A percentile compares a stretch with the other conserved stretches of the same genome.
phyloP scores from a whole-genome alignment of 257 asterid species.

The Coffea eugenioides region DNA sequence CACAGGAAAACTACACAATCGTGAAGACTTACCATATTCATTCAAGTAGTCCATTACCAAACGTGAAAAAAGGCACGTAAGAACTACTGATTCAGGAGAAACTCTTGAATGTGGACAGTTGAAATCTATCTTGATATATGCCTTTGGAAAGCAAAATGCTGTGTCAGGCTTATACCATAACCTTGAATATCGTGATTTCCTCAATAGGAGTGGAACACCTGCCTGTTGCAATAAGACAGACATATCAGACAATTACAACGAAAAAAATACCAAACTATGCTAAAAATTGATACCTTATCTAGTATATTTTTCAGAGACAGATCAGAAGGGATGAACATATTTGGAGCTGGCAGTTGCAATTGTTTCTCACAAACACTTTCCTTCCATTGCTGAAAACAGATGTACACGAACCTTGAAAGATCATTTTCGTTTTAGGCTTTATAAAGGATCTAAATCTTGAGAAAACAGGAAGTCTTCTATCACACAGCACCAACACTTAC shows the following conservation, averaged over 20 bases:
- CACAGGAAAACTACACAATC: no score
- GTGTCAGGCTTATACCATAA: conserved; percentile 97
- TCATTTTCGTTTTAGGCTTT: neutral
- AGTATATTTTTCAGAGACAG: conserved; percentile 64
- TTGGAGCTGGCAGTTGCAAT: conserved; percentile 74
- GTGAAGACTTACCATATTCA: conserved; percentile 40
- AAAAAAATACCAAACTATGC: conserved; percentile 15
- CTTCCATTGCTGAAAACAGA: conserved; percentile 67
- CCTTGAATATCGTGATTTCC: conserved; percentile 78
- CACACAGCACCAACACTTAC: conserved; percentile 34
- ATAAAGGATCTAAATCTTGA: neutral
- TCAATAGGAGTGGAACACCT: conserved; percentile 60
- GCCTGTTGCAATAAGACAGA: conserved; percentile 42
- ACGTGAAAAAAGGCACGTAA: conserved; percentile 81
- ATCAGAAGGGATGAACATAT: conserved; percentile 91
- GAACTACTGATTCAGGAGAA: conserved; percentile 86
- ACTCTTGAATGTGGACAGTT: conserved; percentile 82
- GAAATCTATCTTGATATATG: conserved; percentile 80
- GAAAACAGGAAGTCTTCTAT: conserved; percentile 3
- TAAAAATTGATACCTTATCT: conserved; percentile 51
- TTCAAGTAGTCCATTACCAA: conserved; percentile 92
- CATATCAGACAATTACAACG: conserved; percentile 42
- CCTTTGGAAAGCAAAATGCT: conserved; percentile 82
- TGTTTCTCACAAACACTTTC: conserved; percentile 59
- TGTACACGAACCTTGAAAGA: neutral